A percentile compares a stretch with the other conserved stretches of the same genome.
phyloP scores from a whole-genome alignment of 2,329 filamentous ascomycete genomes.

The Colletotrichum orchidophilum region DNA sequence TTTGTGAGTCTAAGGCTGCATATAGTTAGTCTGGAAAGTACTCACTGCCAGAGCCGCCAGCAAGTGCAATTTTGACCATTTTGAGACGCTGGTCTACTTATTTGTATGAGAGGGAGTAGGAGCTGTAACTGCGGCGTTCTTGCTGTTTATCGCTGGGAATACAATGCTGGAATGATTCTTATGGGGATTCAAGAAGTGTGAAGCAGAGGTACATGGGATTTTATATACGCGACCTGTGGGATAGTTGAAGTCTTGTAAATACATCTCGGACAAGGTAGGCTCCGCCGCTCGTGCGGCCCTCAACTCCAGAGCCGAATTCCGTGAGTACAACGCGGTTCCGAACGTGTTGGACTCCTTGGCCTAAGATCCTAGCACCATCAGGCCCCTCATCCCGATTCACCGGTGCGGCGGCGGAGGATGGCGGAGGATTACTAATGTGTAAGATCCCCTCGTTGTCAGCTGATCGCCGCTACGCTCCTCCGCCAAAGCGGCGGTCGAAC shows the following conservation, averaged over 20 bases:
- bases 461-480: neutral
- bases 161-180: neutral
- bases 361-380: neutral
- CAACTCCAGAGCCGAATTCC: neutral
- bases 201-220: no score
- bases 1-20: neutral
- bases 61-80: constrained; percentile 40
- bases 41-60: constrained; percentile 36
- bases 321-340: neutral
- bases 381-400: neutral
- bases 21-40: rapidly evolving
- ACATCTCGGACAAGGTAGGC: no score
- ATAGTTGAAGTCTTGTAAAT: no score
- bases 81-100: neutral
- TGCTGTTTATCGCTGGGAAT: neutral
- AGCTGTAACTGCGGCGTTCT: no score
- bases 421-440: constrained; percentile 18
- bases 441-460: neutral
- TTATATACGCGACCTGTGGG: no score
- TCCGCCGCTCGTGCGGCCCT: neutral
- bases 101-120: no score
- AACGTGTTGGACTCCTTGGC: neutral
- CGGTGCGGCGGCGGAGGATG: neutral
- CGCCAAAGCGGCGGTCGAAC: constrained; percentile 23
- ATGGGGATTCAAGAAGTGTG: neutral